Percentiles rank a stretch among this genome's conserved stretches.
Evolutionary conservation across 352 stramenopile species (phyloP).

Genomic region (Globisporangium polare): DNA sequence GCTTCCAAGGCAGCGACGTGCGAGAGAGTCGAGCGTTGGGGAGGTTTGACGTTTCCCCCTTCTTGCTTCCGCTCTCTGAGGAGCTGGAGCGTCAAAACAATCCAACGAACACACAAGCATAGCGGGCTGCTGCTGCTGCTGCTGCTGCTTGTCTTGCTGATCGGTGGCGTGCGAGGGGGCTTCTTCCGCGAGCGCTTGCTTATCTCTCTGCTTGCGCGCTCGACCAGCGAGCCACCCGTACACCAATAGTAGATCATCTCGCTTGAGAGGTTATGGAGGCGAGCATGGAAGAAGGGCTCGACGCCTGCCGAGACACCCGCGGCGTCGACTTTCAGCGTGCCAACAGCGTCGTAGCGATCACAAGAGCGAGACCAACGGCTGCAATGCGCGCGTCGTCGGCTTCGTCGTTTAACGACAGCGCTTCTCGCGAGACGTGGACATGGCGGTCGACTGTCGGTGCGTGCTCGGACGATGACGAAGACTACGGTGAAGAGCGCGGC

Average conservation of each 20-base stretch:
- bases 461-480: conserved; percentile 27
- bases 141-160: conserved; percentile 1
- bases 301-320: neutral
- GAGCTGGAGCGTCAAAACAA: conserved; percentile 14
- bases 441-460: conserved; percentile 54
- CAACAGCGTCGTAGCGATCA: neutral
- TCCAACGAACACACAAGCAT: conserved; percentile 2
- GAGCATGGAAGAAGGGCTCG: conserved; percentile 9
- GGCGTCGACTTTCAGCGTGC: conserved; percentile 1
- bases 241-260: neutral
- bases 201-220: conserved; percentile 10
- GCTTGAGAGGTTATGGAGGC: neutral
- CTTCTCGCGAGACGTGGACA: conserved; percentile 39
- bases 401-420: neutral
- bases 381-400: neutral
- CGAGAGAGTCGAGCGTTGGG: too few relatives aligned
- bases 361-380: neutral
- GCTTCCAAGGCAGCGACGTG: too few relatives aligned
- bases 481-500: conserved; percentile 12
- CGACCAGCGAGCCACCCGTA: neutral
- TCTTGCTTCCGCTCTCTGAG: too few relatives aligned
- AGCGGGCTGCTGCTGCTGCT: too few relatives aligned
- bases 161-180: neutral
- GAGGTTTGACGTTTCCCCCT: too few relatives aligned
- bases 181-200: neutral